These are phyloP conservation scores for Senecio squalidus DNA, from an alignment of 140 eudicot genomes.

Conservation along the genomic window DNA sequence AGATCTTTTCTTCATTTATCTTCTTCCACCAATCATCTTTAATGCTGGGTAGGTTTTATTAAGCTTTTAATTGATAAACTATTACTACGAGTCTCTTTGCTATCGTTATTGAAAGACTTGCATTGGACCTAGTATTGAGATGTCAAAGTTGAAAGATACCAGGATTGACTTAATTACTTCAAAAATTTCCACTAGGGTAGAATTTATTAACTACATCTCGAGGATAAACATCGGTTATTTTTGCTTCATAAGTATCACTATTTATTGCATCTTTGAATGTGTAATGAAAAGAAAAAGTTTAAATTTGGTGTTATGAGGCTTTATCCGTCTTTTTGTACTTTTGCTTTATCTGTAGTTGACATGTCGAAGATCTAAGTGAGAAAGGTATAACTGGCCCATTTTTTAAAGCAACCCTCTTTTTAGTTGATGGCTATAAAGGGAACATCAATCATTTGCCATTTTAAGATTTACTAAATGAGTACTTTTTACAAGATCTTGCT, in stretches of 20 bases:
- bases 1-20: conserved; percentile 74
- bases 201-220: background rate
- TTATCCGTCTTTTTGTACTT: background rate
- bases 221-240: background rate
- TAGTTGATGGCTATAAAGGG: conserved; percentile 10
- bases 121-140: conserved; percentile 1
- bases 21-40: conserved; percentile 76
- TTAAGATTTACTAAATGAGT: background rate
- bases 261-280: background rate
- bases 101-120: background rate
- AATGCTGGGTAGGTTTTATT: conserved; percentile 59
- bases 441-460: conserved; percentile 13
- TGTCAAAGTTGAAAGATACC: conserved; percentile 7
- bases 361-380: conserved; percentile 4
- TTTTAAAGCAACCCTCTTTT: conserved; percentile 4
- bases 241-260: background rate
- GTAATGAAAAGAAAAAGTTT: too few relatives aligned
- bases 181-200: conserved; percentile 1
- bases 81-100: background rate
- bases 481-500: background rate
- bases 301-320: too few relatives aligned
- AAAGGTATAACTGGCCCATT: conserved; percentile 4
- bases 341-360: background rate
- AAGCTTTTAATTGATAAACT: background rate
- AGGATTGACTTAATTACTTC: conserved; percentile 4